phyloP scores from a whole-genome alignment of 179 eudicot species.

The Camellia oleifera region DNA sequence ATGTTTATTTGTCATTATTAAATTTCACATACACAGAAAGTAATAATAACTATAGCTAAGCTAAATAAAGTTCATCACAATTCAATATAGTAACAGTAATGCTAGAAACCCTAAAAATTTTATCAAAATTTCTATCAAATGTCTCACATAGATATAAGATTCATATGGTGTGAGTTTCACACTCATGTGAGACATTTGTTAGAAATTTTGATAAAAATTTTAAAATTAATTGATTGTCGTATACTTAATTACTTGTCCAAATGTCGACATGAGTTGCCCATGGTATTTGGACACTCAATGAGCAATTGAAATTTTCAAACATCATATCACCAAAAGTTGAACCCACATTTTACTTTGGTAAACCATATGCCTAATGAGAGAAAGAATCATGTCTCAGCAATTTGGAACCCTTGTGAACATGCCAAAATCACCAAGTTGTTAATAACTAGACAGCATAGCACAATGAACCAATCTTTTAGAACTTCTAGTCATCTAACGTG shows the following conservation, averaged over 20 bases:
- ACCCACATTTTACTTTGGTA: not conserved
- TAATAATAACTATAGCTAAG: not conserved
- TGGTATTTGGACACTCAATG: not conserved
- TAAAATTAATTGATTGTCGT: not conserved
- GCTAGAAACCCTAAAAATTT: not conserved
- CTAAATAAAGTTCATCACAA: not conserved
- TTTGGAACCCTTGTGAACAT: not conserved
- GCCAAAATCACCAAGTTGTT: not conserved
- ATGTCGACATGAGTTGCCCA: not conserved
- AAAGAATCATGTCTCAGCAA: not conserved
- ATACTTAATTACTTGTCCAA: not conserved
- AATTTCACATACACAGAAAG: not conserved
- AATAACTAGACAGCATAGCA: not conserved
- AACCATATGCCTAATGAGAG: not conserved
- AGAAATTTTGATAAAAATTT: too few species aligned
- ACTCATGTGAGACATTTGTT: too few species aligned
- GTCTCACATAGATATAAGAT: too few species aligned
- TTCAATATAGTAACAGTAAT: not conserved
- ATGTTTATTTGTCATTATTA: not conserved
- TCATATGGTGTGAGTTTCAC: too few species aligned
- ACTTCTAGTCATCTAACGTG: not conserved
- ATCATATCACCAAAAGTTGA: not conserved
- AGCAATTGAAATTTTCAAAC: not conserved
- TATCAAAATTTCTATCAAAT: too few species aligned
- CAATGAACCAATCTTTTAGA: not conserved